These are phyloP conservation scores for Fusarium equiseti DNA, from an alignment of 2,329 filamentous ascomycete species.

Conservation along the genomic window DNA sequence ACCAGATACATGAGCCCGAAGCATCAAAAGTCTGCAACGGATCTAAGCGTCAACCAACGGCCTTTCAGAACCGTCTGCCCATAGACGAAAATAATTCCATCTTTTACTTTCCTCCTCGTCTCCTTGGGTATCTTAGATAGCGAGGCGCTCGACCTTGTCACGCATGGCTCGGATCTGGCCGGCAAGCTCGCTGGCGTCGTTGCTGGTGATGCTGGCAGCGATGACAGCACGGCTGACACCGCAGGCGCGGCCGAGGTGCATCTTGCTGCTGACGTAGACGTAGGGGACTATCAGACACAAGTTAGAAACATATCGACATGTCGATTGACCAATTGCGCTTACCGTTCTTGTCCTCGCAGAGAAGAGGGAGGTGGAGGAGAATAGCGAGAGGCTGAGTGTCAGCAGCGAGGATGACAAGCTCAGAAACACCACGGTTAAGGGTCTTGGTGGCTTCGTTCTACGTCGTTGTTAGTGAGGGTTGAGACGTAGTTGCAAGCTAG, in stretches of 20 bases:
- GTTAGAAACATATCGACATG: constrained; percentile 25
- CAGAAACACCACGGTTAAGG: constrained; percentile 88
- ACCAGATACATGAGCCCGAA: constrained; percentile 7
- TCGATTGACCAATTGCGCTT: constrained; percentile 10
- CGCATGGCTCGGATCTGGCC: constrained; percentile 89
- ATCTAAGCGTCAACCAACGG: constrained; percentile 26
- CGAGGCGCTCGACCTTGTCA: constrained; percentile 95
- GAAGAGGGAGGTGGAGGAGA: constrained; percentile 87
- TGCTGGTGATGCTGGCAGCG: constrained; percentile 87
- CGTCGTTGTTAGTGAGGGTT: not conserved
- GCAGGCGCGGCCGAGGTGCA: constrained; percentile 87
- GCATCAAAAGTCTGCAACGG: constrained; percentile 27
- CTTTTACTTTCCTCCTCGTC: constrained; percentile 34
- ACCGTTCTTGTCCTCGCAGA: constrained; percentile 82
- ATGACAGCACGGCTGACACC: constrained; percentile 92
- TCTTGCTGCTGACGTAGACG: constrained; percentile 81
- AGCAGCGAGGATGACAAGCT: constrained; percentile 89
- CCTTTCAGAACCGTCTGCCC: constrained; percentile 4
- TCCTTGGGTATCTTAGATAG: constrained; percentile 74
- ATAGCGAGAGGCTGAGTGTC: constrained; percentile 91
- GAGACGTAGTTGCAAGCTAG: not conserved
- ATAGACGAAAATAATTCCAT: constrained; percentile 29
- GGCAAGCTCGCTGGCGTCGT: constrained; percentile 89
- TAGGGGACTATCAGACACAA: constrained; percentile 57
- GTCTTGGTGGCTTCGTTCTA: constrained; percentile 74